Conservation (phyloP, 345 rosid species). For the Balakata baccata region DNA sequence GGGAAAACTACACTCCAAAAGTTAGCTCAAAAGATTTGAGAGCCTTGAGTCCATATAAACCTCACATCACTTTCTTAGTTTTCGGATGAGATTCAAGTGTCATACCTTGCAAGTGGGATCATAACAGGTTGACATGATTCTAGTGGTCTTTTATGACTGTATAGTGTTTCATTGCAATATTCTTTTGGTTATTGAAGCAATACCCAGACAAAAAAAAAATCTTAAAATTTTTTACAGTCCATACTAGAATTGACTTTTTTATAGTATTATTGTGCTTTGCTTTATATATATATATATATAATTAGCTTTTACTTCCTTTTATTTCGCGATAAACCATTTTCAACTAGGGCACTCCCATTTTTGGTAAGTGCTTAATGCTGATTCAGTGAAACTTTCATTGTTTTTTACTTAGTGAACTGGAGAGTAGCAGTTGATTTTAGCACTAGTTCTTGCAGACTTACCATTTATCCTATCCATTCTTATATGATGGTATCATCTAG, state of each 20-base stretch:
- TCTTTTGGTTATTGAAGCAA: not conserved
- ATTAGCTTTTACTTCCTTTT: not conserved
- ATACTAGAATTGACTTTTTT: no score
- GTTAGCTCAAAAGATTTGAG: no score
- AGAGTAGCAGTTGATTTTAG: not conserved
- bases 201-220: not conserved
- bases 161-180: not conserved
- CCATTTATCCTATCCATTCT: not conserved
- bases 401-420: not conserved
- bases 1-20: no score
- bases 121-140: no score
- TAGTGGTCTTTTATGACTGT: not conserved
- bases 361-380: not conserved
- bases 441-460: not conserved
- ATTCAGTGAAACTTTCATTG: not conserved
- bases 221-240: not conserved
- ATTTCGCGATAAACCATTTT: not conserved
- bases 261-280: not conserved
- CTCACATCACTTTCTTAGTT: no score
- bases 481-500: slow-evolving; percentile 10
- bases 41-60: no score
- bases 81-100: no score
- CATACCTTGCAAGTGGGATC: no score
- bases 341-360: not conserved
- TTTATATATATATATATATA: no score